A percentile compares a stretch with the other conserved stretches of the same genome.
Conservation (phyloP, 2,329 filamentous ascomycete species). For the Westerdykella ornata region DNA sequence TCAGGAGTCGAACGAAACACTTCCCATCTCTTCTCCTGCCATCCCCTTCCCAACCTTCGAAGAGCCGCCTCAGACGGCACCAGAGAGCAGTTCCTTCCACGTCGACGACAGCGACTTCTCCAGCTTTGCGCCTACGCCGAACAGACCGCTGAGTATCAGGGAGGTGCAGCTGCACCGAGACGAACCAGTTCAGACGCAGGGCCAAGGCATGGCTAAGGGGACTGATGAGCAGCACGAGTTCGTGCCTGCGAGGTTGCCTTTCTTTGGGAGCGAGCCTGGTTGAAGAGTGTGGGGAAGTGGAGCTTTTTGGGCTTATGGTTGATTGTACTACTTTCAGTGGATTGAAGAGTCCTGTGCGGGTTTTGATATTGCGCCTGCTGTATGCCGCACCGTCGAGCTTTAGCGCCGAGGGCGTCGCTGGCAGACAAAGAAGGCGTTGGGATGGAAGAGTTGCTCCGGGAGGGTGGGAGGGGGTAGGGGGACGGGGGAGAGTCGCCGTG, state of each 20-base stretch:
- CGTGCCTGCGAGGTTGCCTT: slow-evolving; percentile 31
- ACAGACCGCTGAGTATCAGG: slow-evolving; percentile 16
- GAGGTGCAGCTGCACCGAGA: too few species aligned
- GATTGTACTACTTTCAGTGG: too few species aligned
- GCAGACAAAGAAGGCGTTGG: too few species aligned
- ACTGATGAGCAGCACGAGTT: slow-evolving; percentile 17
- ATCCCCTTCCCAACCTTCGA: slow-evolving; percentile 23
- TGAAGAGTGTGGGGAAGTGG: slow-evolving; percentile 7
- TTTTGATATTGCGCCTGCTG: too few species aligned
- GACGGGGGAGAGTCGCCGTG: too few species aligned
- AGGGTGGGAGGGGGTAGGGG: too few species aligned
- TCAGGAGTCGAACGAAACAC: slow-evolving; percentile 12
- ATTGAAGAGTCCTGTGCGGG: too few species aligned
- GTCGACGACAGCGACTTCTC: slow-evolving; percentile 25
- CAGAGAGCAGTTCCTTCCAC: slow-evolving; percentile 26
- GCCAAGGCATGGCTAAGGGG: slow-evolving; percentile 8
- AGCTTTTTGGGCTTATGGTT: neutral
- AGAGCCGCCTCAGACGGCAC: slow-evolving; percentile 18
- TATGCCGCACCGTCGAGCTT: too few species aligned
- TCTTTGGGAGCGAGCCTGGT: slow-evolving; percentile 20
- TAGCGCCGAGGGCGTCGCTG: too few species aligned
- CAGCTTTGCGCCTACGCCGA: slow-evolving; percentile 23
- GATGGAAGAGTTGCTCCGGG: too few species aligned
- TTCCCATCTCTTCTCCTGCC: slow-evolving; percentile 3
- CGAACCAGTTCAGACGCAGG: too few species aligned